Percentiles rank a stretch among this genome's conserved stretches.
phyloP scores from a whole-genome alignment of 495 filamentous ascomycete species.

The Hyphodiscus hymeniophilus region DNA sequence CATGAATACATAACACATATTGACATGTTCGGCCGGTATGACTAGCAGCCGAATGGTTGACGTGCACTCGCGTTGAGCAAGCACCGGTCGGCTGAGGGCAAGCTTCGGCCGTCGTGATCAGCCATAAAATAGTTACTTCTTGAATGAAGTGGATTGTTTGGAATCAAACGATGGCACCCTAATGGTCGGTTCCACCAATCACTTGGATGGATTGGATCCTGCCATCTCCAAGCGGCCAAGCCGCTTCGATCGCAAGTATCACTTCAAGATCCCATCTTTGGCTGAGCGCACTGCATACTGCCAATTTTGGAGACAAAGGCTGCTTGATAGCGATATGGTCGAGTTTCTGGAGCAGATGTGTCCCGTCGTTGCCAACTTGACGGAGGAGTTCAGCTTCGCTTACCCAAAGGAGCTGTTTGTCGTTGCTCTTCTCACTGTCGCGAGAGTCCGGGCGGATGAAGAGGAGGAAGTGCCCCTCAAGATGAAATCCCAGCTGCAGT shows the following conservation, averaged over 20 bases:
- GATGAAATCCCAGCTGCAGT: no score
- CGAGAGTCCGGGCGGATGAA: conserved; percentile 10
- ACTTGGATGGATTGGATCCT: conserved; percentile 48
- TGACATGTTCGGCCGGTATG: no score
- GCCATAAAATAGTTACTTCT: conserved; percentile 62
- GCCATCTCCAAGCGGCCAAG: conserved; percentile 55
- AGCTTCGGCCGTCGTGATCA: no score
- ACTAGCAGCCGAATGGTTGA: no score
- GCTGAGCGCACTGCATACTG: conserved; percentile 45
- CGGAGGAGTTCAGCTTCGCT: conserved; percentile 54
- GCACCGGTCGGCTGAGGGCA: no score
- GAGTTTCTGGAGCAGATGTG: conserved; percentile 45
- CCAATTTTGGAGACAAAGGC: conserved; percentile 48
- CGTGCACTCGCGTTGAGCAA: no score
- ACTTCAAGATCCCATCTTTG: conserved; percentile 44
- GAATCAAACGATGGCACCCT: conserved; percentile 58
- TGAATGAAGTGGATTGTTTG: conserved; percentile 64
- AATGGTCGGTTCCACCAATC: conserved; percentile 56
- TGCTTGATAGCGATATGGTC: conserved; percentile 38
- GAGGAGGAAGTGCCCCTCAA: conserved; percentile 3
- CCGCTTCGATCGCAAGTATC: conserved; percentile 56
- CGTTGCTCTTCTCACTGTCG: conserved; percentile 43
- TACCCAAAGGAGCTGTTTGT: conserved; percentile 59
- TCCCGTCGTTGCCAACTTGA: conserved; percentile 46
- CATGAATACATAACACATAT: no score